Evolutionary conservation across 1,284 basidiomycete species (phyloP), one percentile per base, ranked within the genome.

Genomic region (Meripilus lineatus): DNA sequence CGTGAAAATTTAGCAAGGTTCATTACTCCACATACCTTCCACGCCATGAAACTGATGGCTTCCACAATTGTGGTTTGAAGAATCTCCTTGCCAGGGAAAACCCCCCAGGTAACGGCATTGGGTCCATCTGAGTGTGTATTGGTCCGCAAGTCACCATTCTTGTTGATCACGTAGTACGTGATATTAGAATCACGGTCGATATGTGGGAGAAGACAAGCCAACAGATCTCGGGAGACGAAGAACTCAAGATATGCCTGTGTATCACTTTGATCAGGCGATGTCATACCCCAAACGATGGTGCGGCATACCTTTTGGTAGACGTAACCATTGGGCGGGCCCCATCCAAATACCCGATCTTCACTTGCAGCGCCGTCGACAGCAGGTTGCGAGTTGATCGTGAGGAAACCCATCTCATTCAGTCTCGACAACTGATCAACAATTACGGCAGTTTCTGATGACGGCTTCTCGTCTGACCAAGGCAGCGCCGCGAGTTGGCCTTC

Each of bases 61-160:
- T 99, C 96, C 25, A 99, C 96, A 52, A 99, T 95, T 17, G 96
- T 99, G 22, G 95, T 94, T 63, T 99, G 96, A 39, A 97, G 75
- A 58, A 99, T 93, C 72, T 99, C 96, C 65, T 96, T 94, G 33
- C 91, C 92, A 15, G 96, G 95, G 77, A 98, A 99, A 5, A 96
- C 93, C 53, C 95, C 96, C 96, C 95, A 99, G 0, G 96, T 99
- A 37, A 99, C 96, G 5, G 96, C 96, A 58, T 98, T 99, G 30
- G 95, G 93, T 6, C 93, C 90, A 26, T 95, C 90, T 1, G 86
- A 86, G 50, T 87, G 82, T 25, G 85, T 92, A 72, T 99, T 99
- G 42, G 94, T 97, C 44, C 83, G 77, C 55, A 98, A 77, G 60
- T 98, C 94, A 38, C 96, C 96, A 50, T 83, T 79, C 60, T 81